Evolutionary conservation across 2,329 filamentous ascomycete genomes (phyloP).

Genomic region (Orbilia javanica): DNA sequence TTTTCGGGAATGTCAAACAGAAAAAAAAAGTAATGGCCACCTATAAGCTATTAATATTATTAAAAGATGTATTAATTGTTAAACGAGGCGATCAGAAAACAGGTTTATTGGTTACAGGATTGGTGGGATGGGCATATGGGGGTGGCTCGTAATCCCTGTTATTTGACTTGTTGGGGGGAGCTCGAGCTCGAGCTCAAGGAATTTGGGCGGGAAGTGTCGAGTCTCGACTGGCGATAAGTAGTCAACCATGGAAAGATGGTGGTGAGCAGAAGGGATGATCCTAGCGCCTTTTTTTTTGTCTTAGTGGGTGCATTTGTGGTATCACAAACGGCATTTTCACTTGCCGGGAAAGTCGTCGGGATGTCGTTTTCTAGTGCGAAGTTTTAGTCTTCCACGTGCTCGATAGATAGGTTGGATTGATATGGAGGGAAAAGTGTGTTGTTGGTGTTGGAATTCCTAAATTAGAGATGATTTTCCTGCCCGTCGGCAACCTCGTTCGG

Average conservation of each 20-base stretch:
- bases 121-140: too few species aligned
- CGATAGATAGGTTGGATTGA: background rate
- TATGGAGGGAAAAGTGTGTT: background rate
- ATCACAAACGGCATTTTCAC: slow-evolving; percentile 1
- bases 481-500: background rate
- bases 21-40: slow-evolving; percentile 6
- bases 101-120: slow-evolving; percentile 16
- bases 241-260: slow-evolving; percentile 11
- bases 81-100: slow-evolving; percentile 20
- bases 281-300: background rate
- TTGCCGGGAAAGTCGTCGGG: slow-evolving; percentile 3
- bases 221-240: slow-evolving; percentile 19
- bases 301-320: background rate
- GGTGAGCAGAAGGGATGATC: background rate
- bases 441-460: background rate
- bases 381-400: background rate
- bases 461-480: background rate
- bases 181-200: too few species aligned
- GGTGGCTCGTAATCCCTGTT: background rate
- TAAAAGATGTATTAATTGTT: background rate
- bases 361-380: slow-evolving; percentile 18
- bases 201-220: slow-evolving; percentile 3
- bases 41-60: background rate
- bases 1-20: background rate
- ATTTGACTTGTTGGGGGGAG: background rate